Evolutionary conservation across 345 rosid genomes (phyloP).

Genomic region (Moringa oleifera): DNA sequence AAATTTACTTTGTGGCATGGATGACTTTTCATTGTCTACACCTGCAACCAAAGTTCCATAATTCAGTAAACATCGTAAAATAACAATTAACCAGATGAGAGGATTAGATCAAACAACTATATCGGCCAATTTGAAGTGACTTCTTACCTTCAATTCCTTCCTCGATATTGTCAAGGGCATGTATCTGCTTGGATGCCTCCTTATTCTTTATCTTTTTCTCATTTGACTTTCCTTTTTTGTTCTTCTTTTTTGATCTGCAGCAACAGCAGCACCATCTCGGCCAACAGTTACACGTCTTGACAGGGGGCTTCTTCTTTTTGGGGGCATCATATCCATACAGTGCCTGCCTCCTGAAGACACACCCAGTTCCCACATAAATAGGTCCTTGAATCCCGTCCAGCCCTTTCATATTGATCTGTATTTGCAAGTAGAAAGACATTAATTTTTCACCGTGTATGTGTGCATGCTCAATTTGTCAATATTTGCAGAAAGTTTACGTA

Average conservation of each 20-base stretch:
- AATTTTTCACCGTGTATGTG: no score
- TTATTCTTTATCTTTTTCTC: conserved; percentile 49
- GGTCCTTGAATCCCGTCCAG: conserved; percentile 94
- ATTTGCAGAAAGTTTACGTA: conserved; percentile 20
- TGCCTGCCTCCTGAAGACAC: conserved; percentile 88
- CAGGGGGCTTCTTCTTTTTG: conserved; percentile 55
- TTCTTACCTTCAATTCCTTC: conserved; percentile 54
- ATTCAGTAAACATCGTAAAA: no score
- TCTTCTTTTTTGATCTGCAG: conserved; percentile 45
- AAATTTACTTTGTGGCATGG: conserved; percentile 41
- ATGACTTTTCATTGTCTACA: conserved; percentile 38
- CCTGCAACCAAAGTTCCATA: conserved; percentile 23
- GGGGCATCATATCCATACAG: conserved; percentile 88
- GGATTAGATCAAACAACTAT: no score
- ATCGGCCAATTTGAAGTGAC: not conserved
- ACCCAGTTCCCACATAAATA: conserved; percentile 90
- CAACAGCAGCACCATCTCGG: conserved; percentile 70
- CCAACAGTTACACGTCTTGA: conserved; percentile 79
- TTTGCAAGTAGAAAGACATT: not conserved
- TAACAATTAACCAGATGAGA: no score
- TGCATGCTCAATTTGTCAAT: no score
- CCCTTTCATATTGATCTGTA: conserved; percentile 95
- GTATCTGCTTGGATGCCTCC: conserved; percentile 63
- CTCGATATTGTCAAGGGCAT: conserved; percentile 66
- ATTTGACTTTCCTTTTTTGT: conserved; percentile 33